Base-by-base conservation (phyloP, 1,284 basidiomycete genomes). In the Exobasidium cylindrosporum region DNA sequence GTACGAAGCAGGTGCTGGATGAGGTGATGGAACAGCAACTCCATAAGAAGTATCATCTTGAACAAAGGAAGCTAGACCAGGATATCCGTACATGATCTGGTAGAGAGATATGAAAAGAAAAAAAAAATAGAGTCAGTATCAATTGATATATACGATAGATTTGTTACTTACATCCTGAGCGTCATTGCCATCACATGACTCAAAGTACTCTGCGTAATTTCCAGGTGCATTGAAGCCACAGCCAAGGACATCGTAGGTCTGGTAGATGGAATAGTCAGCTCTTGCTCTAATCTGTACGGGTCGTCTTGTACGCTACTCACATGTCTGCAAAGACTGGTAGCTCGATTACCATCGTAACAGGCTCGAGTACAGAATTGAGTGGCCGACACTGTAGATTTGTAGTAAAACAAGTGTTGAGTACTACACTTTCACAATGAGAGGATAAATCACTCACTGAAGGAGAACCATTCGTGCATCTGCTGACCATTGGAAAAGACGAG, bases 291-390 rank as follows among this genome's bases (percentile, higher is more conserved):
- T n/a, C n/a, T n/a, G n/a, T n/a, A n/a, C n/a, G n/a, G n/a, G n/a
- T n/a, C n/a, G n/a, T n/a, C n/a, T n/a, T 7, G 35, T 7, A 40
- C 35, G 35, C 10, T 17, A 40, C 35, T 40, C 35, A 68, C 60
- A 61, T 75, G 73, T 3, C 63, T 67, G 26, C 68, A 71, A 11
- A 60, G 61, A 45, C 63, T 31, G 17, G 62, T 61, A 0, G 68
- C 67, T 13, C 69, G 54, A 1, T 65, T 59, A 14, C 67, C 70
- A 10, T 28, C 7, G 57, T 65, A 69, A n/a, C 68, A 72, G 14
- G 70, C 68, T 6, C 72, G 61, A 63, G 72, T 67, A 44, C 58
- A 63, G 46, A 73, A 73, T 54, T 72, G 64, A 57, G 65, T 65
- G 10, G 66, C 68, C 21, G 46, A 53, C 62, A 68, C 35, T 40